phyloP scores from a whole-genome alignment of 306 rosid species.

The Lathyrus aphaca region DNA sequence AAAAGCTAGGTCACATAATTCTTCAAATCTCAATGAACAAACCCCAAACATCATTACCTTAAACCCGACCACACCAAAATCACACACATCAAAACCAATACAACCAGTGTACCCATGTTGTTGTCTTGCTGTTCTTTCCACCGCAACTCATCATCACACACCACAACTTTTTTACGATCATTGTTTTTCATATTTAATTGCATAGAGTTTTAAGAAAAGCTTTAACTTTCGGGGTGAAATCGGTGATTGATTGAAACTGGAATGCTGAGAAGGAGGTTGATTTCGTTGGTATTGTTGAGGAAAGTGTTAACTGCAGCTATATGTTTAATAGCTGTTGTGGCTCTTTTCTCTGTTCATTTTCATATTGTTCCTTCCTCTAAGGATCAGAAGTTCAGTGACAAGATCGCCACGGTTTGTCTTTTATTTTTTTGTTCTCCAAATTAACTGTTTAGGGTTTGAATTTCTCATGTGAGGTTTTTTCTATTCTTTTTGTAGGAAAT shows the following conservation, averaged over 20 bases:
- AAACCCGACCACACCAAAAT: too few relatives aligned
- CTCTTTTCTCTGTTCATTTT: slow-evolving; percentile 65
- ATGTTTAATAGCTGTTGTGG: slow-evolving; percentile 61
- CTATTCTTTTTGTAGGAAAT: neutral
- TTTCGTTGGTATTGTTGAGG: slow-evolving; percentile 58
- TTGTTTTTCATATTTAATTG: neutral
- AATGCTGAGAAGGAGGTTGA: slow-evolving; percentile 69
- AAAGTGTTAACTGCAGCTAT: slow-evolving; percentile 76
- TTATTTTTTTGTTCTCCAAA: neutral
- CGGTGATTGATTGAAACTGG: slow-evolving; percentile 13
- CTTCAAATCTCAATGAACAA: too few relatives aligned
- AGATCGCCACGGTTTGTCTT: slow-evolving; percentile 64
- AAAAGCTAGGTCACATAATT: too few relatives aligned
- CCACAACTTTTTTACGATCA: neutral
- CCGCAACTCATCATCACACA: too few relatives aligned
- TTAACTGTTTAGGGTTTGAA: slow-evolving; percentile 34
- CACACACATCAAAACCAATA: too few relatives aligned
- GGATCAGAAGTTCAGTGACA: slow-evolving; percentile 71
- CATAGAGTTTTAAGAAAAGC: too few relatives aligned
- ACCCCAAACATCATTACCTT: too few relatives aligned
- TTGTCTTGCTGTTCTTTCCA: neutral
- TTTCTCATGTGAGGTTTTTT: slow-evolving; percentile 1
- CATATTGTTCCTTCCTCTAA: slow-evolving; percentile 72
- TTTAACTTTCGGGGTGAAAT: too few relatives aligned
- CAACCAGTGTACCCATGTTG: neutral